Evolutionary conservation across 441 rosid genomes (phyloP), one percentile per base, ranked within the genome.

Genomic region (Kokia cookei): DNA sequence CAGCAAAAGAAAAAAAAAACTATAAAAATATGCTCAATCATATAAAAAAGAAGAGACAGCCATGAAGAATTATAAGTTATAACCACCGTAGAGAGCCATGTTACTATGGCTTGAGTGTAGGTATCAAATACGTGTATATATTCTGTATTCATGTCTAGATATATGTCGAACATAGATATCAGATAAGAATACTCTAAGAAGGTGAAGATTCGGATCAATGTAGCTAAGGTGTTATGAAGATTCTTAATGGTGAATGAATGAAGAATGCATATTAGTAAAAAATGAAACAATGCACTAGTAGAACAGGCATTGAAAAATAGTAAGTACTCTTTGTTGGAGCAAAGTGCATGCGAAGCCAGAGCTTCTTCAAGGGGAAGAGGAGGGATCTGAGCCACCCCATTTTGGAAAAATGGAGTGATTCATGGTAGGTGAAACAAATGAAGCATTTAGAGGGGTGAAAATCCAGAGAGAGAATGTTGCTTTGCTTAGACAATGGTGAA

Each of bases 381-480:
- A 91, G 87, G 78, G 93, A 91, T 73, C 81, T 85, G 19, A 91
- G 85, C 98, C 91, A 89, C 65, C 90, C 88, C 98, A 93, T 93
- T 84, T 78, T 78, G 61, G 72, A 65, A 74, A 80, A 65, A 29
- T 55, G 79, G 76, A 53, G 73, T 51, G 74, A 64, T 79, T 83
- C 82, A 76, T 78, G 68, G 76, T 26, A 55, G 74, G 65, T 27
- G 74, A 55, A 71, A 70, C 54, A 47, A 73, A 54, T 61, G 78
- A 73, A 64, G 51, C 74, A 60, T 51, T 57, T 32, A 71, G 43
- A 65, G 51, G 51, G 8, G 37, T 14, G 7, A 5, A 14, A 32
- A n/a, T 32, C 19, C 26, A 72, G 57, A 80, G 54, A 69, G 57
- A 37, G 59, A 27, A 51, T 67, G 61, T 64, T 19, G 75, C 60